Evolutionary conservation across 2,329 filamentous ascomycete genomes (phyloP).

Genomic region (Pyrenochaeta sp.): DNA sequence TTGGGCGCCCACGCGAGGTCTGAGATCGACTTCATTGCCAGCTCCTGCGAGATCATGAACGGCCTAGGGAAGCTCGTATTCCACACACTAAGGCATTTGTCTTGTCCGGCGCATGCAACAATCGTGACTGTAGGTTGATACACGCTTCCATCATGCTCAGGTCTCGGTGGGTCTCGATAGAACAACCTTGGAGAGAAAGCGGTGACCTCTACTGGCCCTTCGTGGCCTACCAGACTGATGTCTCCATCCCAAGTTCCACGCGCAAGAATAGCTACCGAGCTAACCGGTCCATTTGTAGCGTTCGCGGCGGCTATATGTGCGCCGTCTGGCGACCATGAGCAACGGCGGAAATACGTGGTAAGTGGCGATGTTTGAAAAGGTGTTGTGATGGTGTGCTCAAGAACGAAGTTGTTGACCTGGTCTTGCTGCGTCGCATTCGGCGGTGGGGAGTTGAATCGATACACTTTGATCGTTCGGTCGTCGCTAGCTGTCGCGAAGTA

Average conservation of each 20-base stretch:
- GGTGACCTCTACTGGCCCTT: slow-evolving; percentile 96
- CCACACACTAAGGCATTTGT: slow-evolving; percentile 96
- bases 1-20: slow-evolving; percentile 95
- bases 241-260: slow-evolving; percentile 93
- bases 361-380: slow-evolving; percentile 92
- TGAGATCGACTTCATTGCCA: slow-evolving; percentile 90
- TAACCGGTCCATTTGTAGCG: slow-evolving; percentile 95
- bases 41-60: slow-evolving; percentile 86
- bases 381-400: slow-evolving; percentile 87
- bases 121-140: slow-evolving; percentile 76
- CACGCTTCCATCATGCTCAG: slow-evolving; percentile 58
- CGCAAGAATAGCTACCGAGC: slow-evolving; percentile 94
- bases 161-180: slow-evolving; percentile 69
- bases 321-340: slow-evolving; percentile 97
- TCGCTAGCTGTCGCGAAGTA: slow-evolving; percentile 99
- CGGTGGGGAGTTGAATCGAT: slow-evolving; percentile 85
- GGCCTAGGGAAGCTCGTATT: slow-evolving; percentile 95
- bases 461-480: slow-evolving; percentile 95
- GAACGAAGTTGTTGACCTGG: slow-evolving; percentile 94
- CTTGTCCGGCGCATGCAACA: slow-evolving; percentile 94
- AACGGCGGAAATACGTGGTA: slow-evolving; percentile 95
- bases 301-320: slow-evolving; percentile 97
- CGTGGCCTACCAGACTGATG: slow-evolving; percentile 96
- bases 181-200: slow-evolving; percentile 95
- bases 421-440: slow-evolving; percentile 94